phyloP scores from a whole-genome alignment of 805 yeast genomes.

The Lipomyces orientalis region DNA sequence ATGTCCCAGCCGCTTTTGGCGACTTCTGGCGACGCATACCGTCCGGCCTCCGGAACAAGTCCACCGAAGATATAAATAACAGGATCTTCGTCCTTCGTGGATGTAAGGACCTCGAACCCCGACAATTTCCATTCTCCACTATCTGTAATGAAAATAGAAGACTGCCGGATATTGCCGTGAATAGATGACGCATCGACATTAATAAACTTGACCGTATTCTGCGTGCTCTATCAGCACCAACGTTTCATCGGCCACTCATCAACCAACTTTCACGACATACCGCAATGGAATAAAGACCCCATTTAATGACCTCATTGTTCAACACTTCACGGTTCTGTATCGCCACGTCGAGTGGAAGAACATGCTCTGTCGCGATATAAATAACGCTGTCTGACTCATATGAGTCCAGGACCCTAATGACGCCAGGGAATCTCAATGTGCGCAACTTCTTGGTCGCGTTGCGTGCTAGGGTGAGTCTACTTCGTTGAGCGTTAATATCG shows the following conservation, averaged over 20 bases:
- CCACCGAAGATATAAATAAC: slow-evolving; percentile 45
- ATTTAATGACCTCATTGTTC: slow-evolving; percentile 48
- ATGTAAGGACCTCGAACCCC: slow-evolving; percentile 75
- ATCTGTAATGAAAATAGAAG: slow-evolving; percentile 67
- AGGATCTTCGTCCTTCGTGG: slow-evolving; percentile 54
- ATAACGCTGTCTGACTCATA: slow-evolving; percentile 63
- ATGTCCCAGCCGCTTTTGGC: slow-evolving; percentile 52
- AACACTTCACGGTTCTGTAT: slow-evolving; percentile 44
- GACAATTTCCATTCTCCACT: slow-evolving; percentile 84
- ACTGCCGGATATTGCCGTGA: slow-evolving; percentile 65
- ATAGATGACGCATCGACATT: slow-evolving; percentile 61
- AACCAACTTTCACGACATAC: slow-evolving; percentile 5
- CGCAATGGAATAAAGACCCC: slow-evolving; percentile 64
- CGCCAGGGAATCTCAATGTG: slow-evolving; percentile 71
- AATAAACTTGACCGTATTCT: slow-evolving; percentile 59
- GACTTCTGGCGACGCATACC: slow-evolving; percentile 62
- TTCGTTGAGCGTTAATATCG: slow-evolving; percentile 50
- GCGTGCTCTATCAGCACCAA: background rate
- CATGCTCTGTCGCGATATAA: slow-evolving; percentile 71
- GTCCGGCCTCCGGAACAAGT: slow-evolving; percentile 45
- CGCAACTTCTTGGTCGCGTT: slow-evolving; percentile 57
- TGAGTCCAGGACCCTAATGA: slow-evolving; percentile 65
- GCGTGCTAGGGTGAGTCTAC: slow-evolving; percentile 49
- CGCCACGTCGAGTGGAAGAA: slow-evolving; percentile 56
- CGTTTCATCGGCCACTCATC: too few relatives aligned